Evolutionary conservation across 2,329 filamentous ascomycete species (phyloP).

Genomic region (Dryadomyces quercus-mongolicae): DNA sequence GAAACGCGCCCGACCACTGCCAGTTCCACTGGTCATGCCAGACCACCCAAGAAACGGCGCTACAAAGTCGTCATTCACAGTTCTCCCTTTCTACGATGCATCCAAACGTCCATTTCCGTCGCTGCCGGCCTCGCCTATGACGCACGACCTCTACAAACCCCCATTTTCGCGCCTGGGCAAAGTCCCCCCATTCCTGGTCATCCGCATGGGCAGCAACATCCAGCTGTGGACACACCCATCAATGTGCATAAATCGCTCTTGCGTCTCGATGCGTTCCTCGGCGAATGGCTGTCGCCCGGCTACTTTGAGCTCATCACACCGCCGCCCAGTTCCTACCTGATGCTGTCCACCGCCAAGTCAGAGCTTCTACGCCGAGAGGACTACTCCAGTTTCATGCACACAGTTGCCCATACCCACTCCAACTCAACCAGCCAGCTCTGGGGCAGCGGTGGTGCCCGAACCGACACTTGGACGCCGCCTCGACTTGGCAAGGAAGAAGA

Average conservation of each 20-base stretch:
- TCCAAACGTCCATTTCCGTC: slow-evolving; percentile 85
- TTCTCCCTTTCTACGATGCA: slow-evolving; percentile 86
- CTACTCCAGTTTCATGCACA: slow-evolving; percentile 36
- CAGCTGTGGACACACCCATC: neutral
- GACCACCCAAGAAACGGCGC: slow-evolving; percentile 36
- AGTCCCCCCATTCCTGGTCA: neutral
- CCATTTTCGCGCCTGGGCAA: neutral
- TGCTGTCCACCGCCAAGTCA: slow-evolving; percentile 81
- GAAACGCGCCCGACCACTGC: slow-evolving; percentile 7
- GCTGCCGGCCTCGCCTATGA: slow-evolving; percentile 70
- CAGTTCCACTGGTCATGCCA: slow-evolving; percentile 15
- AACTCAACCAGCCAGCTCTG: slow-evolving; percentile 25
- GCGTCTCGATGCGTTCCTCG: slow-evolving; percentile 82
- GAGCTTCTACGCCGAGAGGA: slow-evolving; percentile 71
- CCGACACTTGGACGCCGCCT: slow-evolving; percentile 4
- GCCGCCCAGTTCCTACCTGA: slow-evolving; percentile 72
- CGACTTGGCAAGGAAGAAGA: neutral
- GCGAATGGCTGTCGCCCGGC: slow-evolving; percentile 87
- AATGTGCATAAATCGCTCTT: slow-evolving; percentile 44
- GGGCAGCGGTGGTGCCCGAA: slow-evolving; percentile 14
- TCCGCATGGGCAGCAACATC: neutral
- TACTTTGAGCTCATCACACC: slow-evolving; percentile 91
- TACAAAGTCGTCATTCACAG: slow-evolving; percentile 80
- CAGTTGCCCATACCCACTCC: slow-evolving; percentile 18
- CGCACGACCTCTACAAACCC: slow-evolving; percentile 17